phyloP scores from a whole-genome alignment of 805 yeast species.

The Hanseniaspora meyeri region DNA sequence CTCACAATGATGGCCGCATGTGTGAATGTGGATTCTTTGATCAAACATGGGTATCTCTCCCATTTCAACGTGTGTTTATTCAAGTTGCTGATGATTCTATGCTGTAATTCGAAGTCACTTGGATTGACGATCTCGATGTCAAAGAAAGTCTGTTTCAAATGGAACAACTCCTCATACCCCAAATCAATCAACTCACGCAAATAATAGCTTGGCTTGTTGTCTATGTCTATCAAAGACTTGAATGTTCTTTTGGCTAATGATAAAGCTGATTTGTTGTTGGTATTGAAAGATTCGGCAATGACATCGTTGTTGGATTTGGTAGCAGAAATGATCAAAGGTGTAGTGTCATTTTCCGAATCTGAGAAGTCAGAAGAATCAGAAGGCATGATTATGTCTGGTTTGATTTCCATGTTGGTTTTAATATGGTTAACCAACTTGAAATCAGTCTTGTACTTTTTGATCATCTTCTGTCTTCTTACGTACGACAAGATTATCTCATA shows the following conservation, averaged over 20 bases:
- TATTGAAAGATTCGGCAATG: slow-evolving; percentile 4
- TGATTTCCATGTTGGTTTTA: not conserved
- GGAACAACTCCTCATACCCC: slow-evolving; percentile 16
- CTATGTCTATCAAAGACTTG: slow-evolving; percentile 18
- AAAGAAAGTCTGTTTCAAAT: slow-evolving; percentile 19
- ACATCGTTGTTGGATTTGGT: slow-evolving; percentile 7
- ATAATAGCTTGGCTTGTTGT: slow-evolving; percentile 22
- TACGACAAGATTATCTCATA: slow-evolving; percentile 3
- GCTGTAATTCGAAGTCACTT: slow-evolving; percentile 29
- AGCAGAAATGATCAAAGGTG: not conserved
- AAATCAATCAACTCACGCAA: slow-evolving; percentile 24
- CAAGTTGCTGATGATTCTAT: slow-evolving; percentile 41
- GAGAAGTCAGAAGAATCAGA: not conserved
- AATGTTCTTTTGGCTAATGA: slow-evolving; percentile 11
- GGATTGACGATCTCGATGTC: slow-evolving; percentile 29
- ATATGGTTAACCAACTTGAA: slow-evolving; percentile 9
- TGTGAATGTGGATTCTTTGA: slow-evolving; percentile 51
- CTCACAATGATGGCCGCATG: slow-evolving; percentile 78
- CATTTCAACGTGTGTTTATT: slow-evolving; percentile 42
- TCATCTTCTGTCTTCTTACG: slow-evolving; percentile 2
- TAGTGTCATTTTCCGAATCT: not conserved
- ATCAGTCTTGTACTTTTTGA: slow-evolving; percentile 1
- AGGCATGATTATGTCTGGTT: not conserved
- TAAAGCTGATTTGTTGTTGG: slow-evolving; percentile 1
- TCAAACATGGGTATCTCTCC: slow-evolving; percentile 60